Base-by-base conservation (phyloP, 768 basidiomycete species). In the Hypholoma fasciculare region DNA sequence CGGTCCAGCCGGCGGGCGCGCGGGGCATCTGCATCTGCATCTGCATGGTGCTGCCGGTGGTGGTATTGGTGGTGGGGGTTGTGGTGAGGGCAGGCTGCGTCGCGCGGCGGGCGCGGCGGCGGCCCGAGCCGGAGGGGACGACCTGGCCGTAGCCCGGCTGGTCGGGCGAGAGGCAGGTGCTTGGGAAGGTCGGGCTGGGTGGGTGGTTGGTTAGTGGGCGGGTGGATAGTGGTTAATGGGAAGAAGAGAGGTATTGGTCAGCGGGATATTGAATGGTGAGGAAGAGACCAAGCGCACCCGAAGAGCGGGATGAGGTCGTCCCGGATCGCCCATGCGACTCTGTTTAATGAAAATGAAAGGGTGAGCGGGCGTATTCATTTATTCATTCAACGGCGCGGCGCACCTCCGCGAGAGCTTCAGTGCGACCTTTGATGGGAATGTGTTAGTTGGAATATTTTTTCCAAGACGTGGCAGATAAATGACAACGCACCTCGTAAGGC, bases 121-220 rank as follows among this genome's bases (percentile, higher is more conserved):
- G 81, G n/a, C 80, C 81, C 26, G 82, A 75, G 34, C 81, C 78
- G 30, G 76, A 78, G 44, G 86, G 76, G 16, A 93, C 84, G 48
- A 94, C 87, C 68, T 94, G 92, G 20, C 93, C 92, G 70, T 87
- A 95, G 7, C 93, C 92, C 36, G 91, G 84, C 62, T 92, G 90
- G 70, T 92, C 90, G 51, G 92, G 92, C 1, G 90, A 85, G 52
- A 95, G 76, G 69, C 92, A 95, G 27, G 89, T 90, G 54, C 79
- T 83, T 7, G 92, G 92, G 68, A 94, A 94, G 48, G 84, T 90
- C 20, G 92, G 92, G 0, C 92, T 93, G 67, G 13, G 19, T 59
- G 42, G 23, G 40, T 40, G 48, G 53, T 12, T 34, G 23, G 42
- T 37, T 7, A 47, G 55, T 52, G 59, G 14, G 23, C 13, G n/a